A percentile compares a stretch with the other conserved stretches of the same genome.
Conservation (phyloP, 2,329 filamentous ascomycete species). For the Malbranchea zuffiana region DNA sequence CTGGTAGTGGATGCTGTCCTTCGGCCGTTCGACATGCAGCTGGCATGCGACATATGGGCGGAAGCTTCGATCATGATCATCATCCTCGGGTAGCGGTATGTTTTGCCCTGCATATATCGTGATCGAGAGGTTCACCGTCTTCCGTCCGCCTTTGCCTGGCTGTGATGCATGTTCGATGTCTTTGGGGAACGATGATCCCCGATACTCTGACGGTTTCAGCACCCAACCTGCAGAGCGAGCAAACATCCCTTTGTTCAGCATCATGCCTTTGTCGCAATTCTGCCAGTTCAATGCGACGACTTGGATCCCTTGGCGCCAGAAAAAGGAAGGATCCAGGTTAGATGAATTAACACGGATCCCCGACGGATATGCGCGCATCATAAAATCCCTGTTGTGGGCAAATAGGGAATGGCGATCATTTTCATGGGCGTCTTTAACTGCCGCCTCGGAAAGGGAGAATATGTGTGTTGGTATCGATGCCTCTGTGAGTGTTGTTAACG, state of each 20-base stretch:
- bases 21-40: conserved; percentile 63
- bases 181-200: conserved; percentile 20
- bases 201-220: conserved; percentile 69
- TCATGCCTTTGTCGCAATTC: conserved; percentile 80
- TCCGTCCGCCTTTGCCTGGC: conserved; percentile 36
- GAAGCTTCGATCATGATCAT: conserved; percentile 48
- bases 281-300: conserved; percentile 94
- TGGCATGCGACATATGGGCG: conserved; percentile 68
- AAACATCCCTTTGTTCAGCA: conserved; percentile 93
- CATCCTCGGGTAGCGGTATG: conserved; percentile 53
- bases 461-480: conserved; percentile 49
- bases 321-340: conserved; percentile 72
- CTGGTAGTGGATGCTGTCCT: conserved; percentile 34
- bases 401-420: conserved; percentile 53
- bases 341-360: conserved; percentile 71
- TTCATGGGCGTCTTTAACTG: conserved; percentile 53
- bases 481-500: conserved; percentile 24
- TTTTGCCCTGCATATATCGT: conserved; percentile 67
- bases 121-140: conserved; percentile 56
- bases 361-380: conserved; percentile 84
- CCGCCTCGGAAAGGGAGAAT: conserved; percentile 53
- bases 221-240: conserved; percentile 70
- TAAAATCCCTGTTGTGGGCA: conserved; percentile 65
- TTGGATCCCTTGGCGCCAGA: conserved; percentile 83
- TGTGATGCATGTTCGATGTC: neutral